Evolutionary conservation across 2,329 filamentous ascomycete species (phyloP).

Genomic region (Alternaria arbusti): DNA sequence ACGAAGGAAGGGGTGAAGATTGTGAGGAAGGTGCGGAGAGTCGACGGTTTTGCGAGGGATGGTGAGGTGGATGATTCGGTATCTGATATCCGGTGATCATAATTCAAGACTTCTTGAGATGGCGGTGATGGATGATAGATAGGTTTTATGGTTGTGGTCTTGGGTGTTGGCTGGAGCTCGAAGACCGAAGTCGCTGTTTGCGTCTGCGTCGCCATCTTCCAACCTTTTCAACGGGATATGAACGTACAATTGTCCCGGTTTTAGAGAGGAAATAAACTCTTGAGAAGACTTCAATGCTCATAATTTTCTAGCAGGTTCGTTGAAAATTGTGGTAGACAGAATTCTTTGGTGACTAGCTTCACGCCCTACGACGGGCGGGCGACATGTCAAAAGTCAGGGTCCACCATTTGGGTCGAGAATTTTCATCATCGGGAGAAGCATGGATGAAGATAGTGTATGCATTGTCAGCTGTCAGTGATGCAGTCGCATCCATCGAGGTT

Average conservation of each 20-base stretch:
- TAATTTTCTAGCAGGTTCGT: not conserved
- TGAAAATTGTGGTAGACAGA: not conserved
- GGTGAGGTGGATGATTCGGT: not conserved
- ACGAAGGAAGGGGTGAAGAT: constrained; percentile 24
- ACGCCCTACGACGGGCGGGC: not conserved
- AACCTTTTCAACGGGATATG: too few species aligned
- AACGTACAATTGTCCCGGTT: not conserved
- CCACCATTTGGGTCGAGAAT: not conserved
- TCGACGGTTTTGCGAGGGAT: not conserved
- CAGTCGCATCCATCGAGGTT: not conserved
- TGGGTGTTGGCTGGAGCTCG: constrained; percentile 3
- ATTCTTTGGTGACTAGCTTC: not conserved
- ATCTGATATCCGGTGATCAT: not conserved
- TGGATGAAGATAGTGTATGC: not conserved
- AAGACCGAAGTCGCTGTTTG: not conserved
- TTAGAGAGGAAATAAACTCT: not conserved
- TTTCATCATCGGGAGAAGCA: not conserved
- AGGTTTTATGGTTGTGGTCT: not conserved
- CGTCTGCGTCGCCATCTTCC: constrained; percentile 4
- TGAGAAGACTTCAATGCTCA: not conserved
- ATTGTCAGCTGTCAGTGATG: not conserved
- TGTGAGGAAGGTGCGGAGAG: constrained; percentile 5
- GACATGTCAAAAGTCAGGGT: not conserved
- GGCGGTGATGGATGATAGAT: not conserved
- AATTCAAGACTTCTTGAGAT: not conserved